A percentile compares a stretch with the other conserved stretches of the same genome.
These are phyloP conservation scores for Stemphylium vesicarium DNA, from an alignment of 2,329 filamentous ascomycete species.

Conservation along the genomic window DNA sequence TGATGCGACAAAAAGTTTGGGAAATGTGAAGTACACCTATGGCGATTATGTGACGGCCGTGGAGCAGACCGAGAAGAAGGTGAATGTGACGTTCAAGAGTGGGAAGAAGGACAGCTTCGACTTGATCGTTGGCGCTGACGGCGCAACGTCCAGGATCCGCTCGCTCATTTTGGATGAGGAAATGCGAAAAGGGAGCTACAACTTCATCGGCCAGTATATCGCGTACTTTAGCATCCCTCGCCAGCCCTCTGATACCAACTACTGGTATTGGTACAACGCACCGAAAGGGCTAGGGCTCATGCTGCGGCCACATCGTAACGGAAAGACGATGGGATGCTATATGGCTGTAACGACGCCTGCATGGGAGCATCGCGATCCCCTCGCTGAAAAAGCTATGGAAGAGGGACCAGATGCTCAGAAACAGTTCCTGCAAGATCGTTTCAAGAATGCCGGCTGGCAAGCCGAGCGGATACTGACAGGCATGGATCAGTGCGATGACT, in stretches of 20 bases:
- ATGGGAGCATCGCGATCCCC: slow-evolving; percentile 13
- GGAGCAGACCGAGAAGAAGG: slow-evolving; percentile 25
- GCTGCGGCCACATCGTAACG: slow-evolving; percentile 35
- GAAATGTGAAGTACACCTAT: slow-evolving; percentile 14
- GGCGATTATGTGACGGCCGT: slow-evolving; percentile 23
- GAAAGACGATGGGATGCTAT: slow-evolving; percentile 34
- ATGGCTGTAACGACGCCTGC: slow-evolving; percentile 30
- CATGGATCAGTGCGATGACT: slow-evolving; percentile 52
- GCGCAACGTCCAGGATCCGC: slow-evolving; percentile 32
- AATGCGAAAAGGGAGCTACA: slow-evolving; percentile 22
- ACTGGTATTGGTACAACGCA: slow-evolving; percentile 37
- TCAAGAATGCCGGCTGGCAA: slow-evolving; percentile 55
- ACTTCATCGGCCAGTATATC: slow-evolving; percentile 35
- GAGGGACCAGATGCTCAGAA: slow-evolving; percentile 53
- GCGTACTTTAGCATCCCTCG: slow-evolving; percentile 42
- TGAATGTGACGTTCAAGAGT: slow-evolving; percentile 32
- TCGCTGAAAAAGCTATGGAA: slow-evolving; percentile 22
- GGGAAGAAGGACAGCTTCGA: slow-evolving; percentile 34
- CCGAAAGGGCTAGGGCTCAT: slow-evolving; percentile 30
- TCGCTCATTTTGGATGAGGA: slow-evolving; percentile 33
- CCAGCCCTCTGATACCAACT: slow-evolving; percentile 21
- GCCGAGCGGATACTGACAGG: slow-evolving; percentile 51
- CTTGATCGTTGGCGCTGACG: slow-evolving; percentile 40
- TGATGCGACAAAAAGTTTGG: slow-evolving; percentile 13
- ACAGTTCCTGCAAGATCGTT: slow-evolving; percentile 40